These are phyloP conservation scores for Quercus lobata DNA, from an alignment of 331 rosid genomes.

Conservation along the genomic window DNA sequence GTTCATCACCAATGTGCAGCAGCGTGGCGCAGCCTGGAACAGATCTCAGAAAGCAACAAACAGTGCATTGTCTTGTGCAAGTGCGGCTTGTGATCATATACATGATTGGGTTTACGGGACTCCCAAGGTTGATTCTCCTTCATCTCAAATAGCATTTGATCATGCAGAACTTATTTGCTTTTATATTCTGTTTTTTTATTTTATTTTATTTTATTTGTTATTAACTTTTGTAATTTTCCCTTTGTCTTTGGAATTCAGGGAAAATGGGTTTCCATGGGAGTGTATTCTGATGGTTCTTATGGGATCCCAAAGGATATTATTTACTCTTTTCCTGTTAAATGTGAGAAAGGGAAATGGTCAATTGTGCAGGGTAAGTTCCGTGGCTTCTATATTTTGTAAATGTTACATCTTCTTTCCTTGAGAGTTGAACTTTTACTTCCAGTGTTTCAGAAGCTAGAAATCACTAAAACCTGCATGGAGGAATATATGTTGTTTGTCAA, in stretches of 20 bases:
- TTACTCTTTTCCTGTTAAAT: constrained; percentile 92
- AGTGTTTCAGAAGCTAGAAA: background rate
- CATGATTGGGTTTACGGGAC: constrained; percentile 92
- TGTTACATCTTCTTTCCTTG: background rate
- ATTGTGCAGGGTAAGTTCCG: constrained; percentile 62
- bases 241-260: constrained; percentile 43
- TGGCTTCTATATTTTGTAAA: background rate
- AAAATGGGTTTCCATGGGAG: constrained; percentile 97
- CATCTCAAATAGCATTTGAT: constrained; percentile 5
- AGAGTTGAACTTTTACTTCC: background rate
- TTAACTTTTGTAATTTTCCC: background rate
- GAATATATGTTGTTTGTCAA: background rate
- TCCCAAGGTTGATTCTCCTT: constrained; percentile 62
- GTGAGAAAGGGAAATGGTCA: constrained; percentile 87
- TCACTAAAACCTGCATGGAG: background rate
- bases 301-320: constrained; percentile 69
- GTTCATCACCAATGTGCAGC: constrained; percentile 78
- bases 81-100: constrained; percentile 95
- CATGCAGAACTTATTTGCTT: background rate
- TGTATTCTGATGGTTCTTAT: constrained; percentile 88
- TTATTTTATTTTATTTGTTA: no score
- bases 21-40: constrained; percentile 80
- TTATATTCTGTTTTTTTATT: background rate
- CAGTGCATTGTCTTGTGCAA: constrained; percentile 90
- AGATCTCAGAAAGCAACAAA: constrained; percentile 69